Conservation (phyloP, 371 early-diverging fungal genomes). For the Umbelopsis sp. region DNA sequence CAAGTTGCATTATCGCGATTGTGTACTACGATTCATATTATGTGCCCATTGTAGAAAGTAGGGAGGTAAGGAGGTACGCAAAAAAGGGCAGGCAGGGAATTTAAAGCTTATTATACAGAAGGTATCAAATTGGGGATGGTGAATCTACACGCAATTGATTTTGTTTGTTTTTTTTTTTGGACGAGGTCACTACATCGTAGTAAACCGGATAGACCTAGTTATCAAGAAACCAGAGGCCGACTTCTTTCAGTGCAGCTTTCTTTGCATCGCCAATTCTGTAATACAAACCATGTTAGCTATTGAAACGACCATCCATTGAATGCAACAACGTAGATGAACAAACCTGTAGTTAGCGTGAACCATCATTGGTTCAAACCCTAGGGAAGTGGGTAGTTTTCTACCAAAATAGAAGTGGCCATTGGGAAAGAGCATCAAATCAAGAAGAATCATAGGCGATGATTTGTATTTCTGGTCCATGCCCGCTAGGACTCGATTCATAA, state of each 20-base stretch:
- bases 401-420: constrained; percentile 29
- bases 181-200: too few relatives aligned
- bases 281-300: background rate
- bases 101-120: constrained; percentile 1
- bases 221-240: background rate
- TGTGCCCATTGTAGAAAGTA: too few relatives aligned
- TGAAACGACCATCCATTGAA: background rate
- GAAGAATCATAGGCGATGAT: constrained; percentile 20
- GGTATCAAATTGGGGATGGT: background rate
- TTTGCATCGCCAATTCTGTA: background rate
- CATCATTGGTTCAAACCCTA: constrained; percentile 30
- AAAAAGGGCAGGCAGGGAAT: background rate
- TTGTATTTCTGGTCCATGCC: constrained; percentile 13
- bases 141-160: too few relatives aligned
- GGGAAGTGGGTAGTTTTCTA: constrained; percentile 13
- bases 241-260: background rate
- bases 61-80: background rate
- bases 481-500: constrained; percentile 28
- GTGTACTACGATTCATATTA: too few relatives aligned
- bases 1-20: too few relatives aligned
- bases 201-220: background rate
- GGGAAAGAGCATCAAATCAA: constrained; percentile 30
- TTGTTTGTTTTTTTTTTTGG: too few relatives aligned
- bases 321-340: background rate
- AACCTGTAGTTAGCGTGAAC: constrained; percentile 29